These are phyloP conservation scores for Aspergillus sp. DNA, from an alignment of 2,329 filamentous ascomycete species.

Conservation along the genomic window DNA sequence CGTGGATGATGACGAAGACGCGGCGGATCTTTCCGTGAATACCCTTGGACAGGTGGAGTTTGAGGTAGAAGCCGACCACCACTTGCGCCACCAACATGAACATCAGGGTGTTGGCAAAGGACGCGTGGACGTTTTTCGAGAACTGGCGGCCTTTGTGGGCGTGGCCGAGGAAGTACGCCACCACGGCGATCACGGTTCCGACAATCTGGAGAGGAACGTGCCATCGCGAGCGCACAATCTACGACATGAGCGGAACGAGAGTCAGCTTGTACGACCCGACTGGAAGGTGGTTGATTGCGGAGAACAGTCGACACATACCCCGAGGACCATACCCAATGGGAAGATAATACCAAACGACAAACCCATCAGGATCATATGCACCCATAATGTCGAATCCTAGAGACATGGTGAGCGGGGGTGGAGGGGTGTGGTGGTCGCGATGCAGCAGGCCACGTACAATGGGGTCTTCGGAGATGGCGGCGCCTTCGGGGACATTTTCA, in stretches of 20 bases:
- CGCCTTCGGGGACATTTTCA: constrained; percentile 64
- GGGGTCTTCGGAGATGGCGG: constrained; percentile 68
- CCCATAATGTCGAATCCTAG: constrained; percentile 81
- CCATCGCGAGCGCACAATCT: constrained; percentile 89
- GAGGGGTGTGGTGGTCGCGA: neutral
- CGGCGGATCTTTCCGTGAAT: constrained; percentile 76
- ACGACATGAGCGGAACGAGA: constrained; percentile 8
- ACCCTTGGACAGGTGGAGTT: constrained; percentile 81
- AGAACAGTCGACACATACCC: constrained; percentile 55
- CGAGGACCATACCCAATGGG: constrained; percentile 91
- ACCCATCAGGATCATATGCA: constrained; percentile 86
- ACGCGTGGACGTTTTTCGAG: constrained; percentile 73
- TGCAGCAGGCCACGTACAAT: constrained; percentile 55
- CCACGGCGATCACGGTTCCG: constrained; percentile 70
- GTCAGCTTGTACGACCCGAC: neutral
- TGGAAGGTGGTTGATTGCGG: neutral
- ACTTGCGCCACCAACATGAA: constrained; percentile 75
- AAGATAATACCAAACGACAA: constrained; percentile 89
- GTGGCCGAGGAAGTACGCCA: constrained; percentile 91
- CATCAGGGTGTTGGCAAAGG: constrained; percentile 79
- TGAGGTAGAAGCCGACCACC: constrained; percentile 79
- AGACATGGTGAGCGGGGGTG: constrained; percentile 7
- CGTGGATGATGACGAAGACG: constrained; percentile 70
- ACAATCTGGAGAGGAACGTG: constrained; percentile 85
- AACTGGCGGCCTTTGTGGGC: constrained; percentile 88